Percentiles rank a stretch among this genome's conserved stretches.
phyloP scores from a whole-genome alignment of 2,329 filamentous ascomycete genomes.

The Colletotrichum lini region DNA sequence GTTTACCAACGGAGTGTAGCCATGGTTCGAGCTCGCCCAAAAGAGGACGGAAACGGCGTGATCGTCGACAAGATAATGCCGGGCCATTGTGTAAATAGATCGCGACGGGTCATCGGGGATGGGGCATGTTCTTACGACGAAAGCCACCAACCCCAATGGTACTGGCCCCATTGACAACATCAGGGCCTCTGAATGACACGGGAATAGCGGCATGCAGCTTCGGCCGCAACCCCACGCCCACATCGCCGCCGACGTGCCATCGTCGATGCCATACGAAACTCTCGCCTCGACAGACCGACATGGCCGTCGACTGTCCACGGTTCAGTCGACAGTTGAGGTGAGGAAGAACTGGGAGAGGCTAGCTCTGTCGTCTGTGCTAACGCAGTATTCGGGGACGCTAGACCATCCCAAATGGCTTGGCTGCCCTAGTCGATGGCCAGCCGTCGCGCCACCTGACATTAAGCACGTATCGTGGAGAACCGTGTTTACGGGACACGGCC shows the following conservation, averaged over 20 bases:
- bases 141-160: background rate
- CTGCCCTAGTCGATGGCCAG: background rate
- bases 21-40: background rate
- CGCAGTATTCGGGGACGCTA: background rate
- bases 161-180: background rate
- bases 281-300: background rate
- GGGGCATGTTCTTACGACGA: too few species aligned
- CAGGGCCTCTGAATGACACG: background rate
- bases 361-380: background rate
- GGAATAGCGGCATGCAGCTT: background rate
- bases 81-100: background rate
- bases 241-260: background rate
- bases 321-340: background rate
- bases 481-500: background rate
- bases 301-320: too few species aligned
- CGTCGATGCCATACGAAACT: background rate
- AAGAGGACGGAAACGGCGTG: background rate
- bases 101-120: background rate
- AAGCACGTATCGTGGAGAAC: background rate
- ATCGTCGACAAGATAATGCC: background rate
- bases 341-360: background rate
- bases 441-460: background rate
- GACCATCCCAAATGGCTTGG: background rate
- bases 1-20: background rate
- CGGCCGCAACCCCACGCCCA: background rate